Conservation (phyloP, 164 flowering plant species). For the Piper betle region DNA sequence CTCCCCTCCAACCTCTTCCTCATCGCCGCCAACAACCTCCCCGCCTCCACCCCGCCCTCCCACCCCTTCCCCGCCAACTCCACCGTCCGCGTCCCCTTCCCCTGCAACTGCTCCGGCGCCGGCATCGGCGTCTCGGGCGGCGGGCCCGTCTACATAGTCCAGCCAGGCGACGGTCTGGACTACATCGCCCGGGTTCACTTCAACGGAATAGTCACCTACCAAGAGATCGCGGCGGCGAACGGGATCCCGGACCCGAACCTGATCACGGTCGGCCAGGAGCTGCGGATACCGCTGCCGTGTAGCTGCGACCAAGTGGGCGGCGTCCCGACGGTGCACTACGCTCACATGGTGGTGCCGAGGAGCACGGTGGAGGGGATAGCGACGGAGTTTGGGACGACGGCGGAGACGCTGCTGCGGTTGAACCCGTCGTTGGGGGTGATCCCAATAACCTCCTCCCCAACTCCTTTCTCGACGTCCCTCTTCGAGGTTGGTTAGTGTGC, state of each 20-base stretch:
- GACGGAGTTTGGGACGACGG: slow-evolving; percentile 25
- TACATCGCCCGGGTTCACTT: slow-evolving; percentile 41
- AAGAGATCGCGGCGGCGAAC: slow-evolving; percentile 35
- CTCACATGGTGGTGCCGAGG: slow-evolving; percentile 33
- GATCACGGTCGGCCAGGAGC: slow-evolving; percentile 30
- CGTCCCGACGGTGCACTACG: slow-evolving; percentile 44
- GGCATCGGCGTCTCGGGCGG: background rate
- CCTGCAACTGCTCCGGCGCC: slow-evolving; percentile 1
- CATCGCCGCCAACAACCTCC: slow-evolving; percentile 1
- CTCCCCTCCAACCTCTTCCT: background rate
- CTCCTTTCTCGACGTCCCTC: slow-evolving; percentile 57
- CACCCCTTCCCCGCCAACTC: background rate
- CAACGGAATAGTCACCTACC: slow-evolving; percentile 23
- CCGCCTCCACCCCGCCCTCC: background rate
- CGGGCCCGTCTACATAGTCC: slow-evolving; percentile 17
- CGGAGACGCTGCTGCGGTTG: slow-evolving; percentile 21
- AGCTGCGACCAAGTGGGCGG: slow-evolving; percentile 64
- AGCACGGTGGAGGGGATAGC: slow-evolving; percentile 44
- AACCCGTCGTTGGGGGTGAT: slow-evolving; percentile 27
- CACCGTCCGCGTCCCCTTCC: slow-evolving; percentile 3
- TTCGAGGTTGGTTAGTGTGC: slow-evolving; percentile 26
- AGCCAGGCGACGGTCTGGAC: slow-evolving; percentile 32
- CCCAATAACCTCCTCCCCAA: slow-evolving; percentile 32
- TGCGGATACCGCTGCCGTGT: slow-evolving; percentile 71
- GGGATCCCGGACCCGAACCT: slow-evolving; percentile 14